phyloP scores from a whole-genome alignment of 495 filamentous ascomycete species.

The Talaromyces liani region DNA sequence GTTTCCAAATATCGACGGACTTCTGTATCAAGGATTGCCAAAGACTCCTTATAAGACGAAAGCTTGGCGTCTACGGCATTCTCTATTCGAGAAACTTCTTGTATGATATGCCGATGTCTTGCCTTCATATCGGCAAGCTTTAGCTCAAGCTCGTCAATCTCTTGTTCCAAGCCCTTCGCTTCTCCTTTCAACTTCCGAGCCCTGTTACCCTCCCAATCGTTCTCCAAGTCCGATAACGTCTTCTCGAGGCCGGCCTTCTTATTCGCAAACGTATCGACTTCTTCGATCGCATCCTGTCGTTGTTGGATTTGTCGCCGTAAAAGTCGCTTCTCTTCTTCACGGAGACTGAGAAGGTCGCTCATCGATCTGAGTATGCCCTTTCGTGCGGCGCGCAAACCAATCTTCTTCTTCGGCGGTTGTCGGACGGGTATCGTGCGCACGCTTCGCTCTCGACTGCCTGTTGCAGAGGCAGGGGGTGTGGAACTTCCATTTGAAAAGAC shows the following conservation, averaged over 20 bases:
- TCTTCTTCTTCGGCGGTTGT: slow-evolving; percentile 48
- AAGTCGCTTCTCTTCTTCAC: slow-evolving; percentile 60
- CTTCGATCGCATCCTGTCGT: slow-evolving; percentile 50
- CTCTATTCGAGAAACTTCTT: slow-evolving; percentile 52
- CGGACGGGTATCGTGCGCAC: slow-evolving; percentile 50
- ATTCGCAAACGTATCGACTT: slow-evolving; percentile 52
- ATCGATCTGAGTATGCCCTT: slow-evolving; percentile 66
- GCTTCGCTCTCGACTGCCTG: slow-evolving; percentile 15
- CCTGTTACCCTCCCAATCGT: slow-evolving; percentile 27
- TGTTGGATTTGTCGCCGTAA: slow-evolving; percentile 49
- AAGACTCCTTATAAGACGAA: slow-evolving; percentile 49
- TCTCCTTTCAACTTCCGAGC: slow-evolving; percentile 42
- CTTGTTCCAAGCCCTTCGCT: slow-evolving; percentile 42
- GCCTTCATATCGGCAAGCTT: slow-evolving; percentile 62
- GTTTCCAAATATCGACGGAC: slow-evolving; percentile 33
- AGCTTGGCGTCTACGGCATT: slow-evolving; percentile 56
- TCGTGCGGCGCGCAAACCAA: slow-evolving; percentile 60
- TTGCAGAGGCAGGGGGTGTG: slow-evolving; percentile 30
- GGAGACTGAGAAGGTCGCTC: slow-evolving; percentile 60
- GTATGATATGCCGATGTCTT: slow-evolving; percentile 51
- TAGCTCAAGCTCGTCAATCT: slow-evolving; percentile 58
- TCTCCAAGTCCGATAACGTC: slow-evolving; percentile 34
- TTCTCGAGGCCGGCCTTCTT: slow-evolving; percentile 41
- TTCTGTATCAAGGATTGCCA: slow-evolving; percentile 48
- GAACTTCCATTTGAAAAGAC: slow-evolving; percentile 39